phyloP scores from a whole-genome alignment of 257 asterid species.

The Solanum bulbocastanum region DNA sequence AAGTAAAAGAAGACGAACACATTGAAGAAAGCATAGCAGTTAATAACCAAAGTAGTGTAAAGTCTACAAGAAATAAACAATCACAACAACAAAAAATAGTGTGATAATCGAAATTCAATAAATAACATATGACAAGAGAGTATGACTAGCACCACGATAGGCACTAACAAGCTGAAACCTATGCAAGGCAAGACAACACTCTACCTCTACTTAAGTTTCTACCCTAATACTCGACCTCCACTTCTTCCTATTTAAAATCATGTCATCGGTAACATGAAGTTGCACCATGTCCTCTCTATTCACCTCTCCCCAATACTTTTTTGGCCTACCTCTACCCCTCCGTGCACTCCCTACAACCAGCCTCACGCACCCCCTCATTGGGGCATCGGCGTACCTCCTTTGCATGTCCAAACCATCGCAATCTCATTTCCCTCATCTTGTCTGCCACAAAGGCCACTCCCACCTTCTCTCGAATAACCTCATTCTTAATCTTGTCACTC shows the following conservation, averaged over 20 bases:
- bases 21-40: neutral
- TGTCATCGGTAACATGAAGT: neutral
- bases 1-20: neutral
- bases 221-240: neutral
- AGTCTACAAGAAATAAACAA: neutral
- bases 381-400: neutral
- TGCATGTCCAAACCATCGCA: neutral
- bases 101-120: neutral
- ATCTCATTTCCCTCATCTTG: neutral
- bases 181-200: neutral
- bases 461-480: neutral
- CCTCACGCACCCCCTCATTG: neutral
- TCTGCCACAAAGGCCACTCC: neutral
- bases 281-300: neutral
- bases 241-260: neutral
- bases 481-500: neutral
- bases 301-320: neutral
- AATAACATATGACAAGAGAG: no score
- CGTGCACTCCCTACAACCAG: neutral
- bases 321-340: neutral
- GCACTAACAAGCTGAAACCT: no score
- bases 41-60: neutral
- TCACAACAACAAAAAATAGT: neutral
- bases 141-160: no score
- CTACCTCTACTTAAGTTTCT: neutral